Conservation (phyloP, 768 basidiomycete species). For the Leucocoprinus sp. region DNA sequence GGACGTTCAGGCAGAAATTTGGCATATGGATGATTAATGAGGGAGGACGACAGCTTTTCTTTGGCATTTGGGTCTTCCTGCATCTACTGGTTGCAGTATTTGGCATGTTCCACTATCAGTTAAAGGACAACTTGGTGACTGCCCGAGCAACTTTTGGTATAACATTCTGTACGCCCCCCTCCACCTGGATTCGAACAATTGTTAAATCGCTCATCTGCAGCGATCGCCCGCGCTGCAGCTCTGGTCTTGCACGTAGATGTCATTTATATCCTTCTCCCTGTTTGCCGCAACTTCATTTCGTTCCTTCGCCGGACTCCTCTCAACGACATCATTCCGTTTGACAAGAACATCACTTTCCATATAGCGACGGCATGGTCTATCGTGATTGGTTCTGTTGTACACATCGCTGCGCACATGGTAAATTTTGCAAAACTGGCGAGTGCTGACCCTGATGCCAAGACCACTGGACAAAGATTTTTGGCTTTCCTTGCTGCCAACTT, state of each 20-base stretch:
- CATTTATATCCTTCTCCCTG: slow-evolving; percentile 87
- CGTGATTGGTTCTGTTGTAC: slow-evolving; percentile 65
- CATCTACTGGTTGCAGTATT: slow-evolving; percentile 73
- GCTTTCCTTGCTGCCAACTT: slow-evolving; percentile 80
- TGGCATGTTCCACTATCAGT: slow-evolving; percentile 67
- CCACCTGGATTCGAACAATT: slow-evolving; percentile 26
- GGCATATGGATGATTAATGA: slow-evolving; percentile 93
- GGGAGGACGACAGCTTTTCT: slow-evolving; percentile 73
- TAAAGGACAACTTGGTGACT: slow-evolving; percentile 67
- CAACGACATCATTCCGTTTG: slow-evolving; percentile 84
- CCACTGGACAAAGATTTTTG: slow-evolving; percentile 43
- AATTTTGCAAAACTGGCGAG: slow-evolving; percentile 69
- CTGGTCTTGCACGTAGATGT: slow-evolving; percentile 88
- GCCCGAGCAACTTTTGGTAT: slow-evolving; percentile 68
- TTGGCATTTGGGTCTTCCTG: slow-evolving; percentile 71
- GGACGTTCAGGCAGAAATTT: slow-evolving; percentile 36
- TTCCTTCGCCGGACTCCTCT: slow-evolving; percentile 79
- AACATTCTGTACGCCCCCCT: slow-evolving; percentile 54
- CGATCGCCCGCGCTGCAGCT: slow-evolving; percentile 81
- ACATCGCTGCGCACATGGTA: slow-evolving; percentile 79
- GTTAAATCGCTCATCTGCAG: slow-evolving; percentile 28
- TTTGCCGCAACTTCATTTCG: slow-evolving; percentile 94
- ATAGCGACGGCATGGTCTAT: slow-evolving; percentile 91
- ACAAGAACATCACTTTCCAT: slow-evolving; percentile 88
- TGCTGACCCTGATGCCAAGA: slow-evolving; percentile 43